phyloP scores from a whole-genome alignment of 2,329 filamentous ascomycete genomes.

The Fusarium virguliforme region DNA sequence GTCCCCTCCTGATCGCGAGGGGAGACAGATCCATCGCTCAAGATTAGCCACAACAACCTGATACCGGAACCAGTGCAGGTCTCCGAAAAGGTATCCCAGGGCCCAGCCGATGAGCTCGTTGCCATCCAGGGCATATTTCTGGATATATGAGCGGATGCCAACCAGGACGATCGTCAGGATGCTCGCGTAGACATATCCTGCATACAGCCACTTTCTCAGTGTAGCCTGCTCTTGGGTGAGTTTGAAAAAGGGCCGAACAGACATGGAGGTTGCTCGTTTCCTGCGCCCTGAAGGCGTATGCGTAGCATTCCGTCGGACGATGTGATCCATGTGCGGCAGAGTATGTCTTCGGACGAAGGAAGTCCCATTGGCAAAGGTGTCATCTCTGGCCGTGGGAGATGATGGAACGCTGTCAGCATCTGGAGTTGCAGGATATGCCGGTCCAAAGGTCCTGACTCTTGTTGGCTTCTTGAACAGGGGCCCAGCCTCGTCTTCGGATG shows the following conservation, averaged over 20 bases:
- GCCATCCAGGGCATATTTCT: slow-evolving; percentile 75
- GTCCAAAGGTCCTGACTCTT: slow-evolving; percentile 54
- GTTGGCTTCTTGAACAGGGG: slow-evolving; percentile 42
- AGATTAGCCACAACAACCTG: slow-evolving; percentile 79
- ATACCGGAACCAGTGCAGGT: slow-evolving; percentile 80
- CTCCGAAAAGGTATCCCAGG: slow-evolving; percentile 88
- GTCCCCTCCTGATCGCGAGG: slow-evolving; percentile 59
- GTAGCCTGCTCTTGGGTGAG: slow-evolving; percentile 85
- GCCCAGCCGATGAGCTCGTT: slow-evolving; percentile 94
- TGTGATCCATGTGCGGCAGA: slow-evolving; percentile 62
- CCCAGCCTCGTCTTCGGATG: slow-evolving; percentile 55
- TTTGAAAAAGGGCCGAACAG: slow-evolving; percentile 81
- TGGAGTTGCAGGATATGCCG: slow-evolving; percentile 24
- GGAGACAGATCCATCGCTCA: slow-evolving; percentile 83
- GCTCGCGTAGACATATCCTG: slow-evolving; percentile 81
- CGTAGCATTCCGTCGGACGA: slow-evolving; percentile 59
- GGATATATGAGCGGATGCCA: slow-evolving; percentile 80
- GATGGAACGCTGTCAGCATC: slow-evolving; percentile 39
- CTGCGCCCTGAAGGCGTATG: slow-evolving; percentile 76
- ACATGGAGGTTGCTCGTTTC: slow-evolving; percentile 76
- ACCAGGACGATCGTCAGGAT: slow-evolving; percentile 78
- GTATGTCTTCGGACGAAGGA: slow-evolving; percentile 65
- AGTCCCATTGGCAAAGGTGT: slow-evolving; percentile 39
- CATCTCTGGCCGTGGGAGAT: slow-evolving; percentile 40
- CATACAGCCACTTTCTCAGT: slow-evolving; percentile 87